Evolutionary conservation across 345 rosid genomes (phyloP), one percentile per base, ranked within the genome.

Genomic region (Brassica carinata): DNA sequence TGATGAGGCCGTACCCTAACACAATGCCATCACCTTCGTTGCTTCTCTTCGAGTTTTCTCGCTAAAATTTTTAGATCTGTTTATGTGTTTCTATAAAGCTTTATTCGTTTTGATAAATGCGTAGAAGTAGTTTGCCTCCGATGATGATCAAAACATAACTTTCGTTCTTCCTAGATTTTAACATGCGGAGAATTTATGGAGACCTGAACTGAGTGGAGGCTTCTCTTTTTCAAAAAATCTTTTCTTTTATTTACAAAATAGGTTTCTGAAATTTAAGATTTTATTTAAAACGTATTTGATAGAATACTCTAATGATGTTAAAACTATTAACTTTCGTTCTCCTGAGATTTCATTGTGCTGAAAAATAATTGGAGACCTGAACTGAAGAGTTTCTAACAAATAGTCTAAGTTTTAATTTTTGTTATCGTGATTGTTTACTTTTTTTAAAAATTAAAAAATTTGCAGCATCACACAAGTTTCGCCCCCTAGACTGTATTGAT

Each of bases 311-410:
- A 8, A 59, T 79, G 82, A 79, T 79, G 82, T 73, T 51, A 69
- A 43, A 83, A 80, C 89, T 59, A 51, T 51, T 51, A 51, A 51
- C 58, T 83, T 85, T 87, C 84, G 79, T 87, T 86, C 92, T 89
- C 83, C 89, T 79, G 92, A 87, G 87, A 67, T 67, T 72, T 15
- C 8, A 10, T 27, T 31, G 29, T 87, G 87, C 86, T 80, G 87
- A 85, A 51, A 51, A 51, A 51, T 51, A 51, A 51, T 7, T 83
- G 86, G 86, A 85, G 87, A 86, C 86, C 86, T 87, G 87, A 87
- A 74, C 88, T 87, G 85, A 84, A 81, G 89, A 64, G 58, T 51
- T 51, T 51, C 18, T 51, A 48, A 14, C 58, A 14, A 14, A 51
- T 23, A 23, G 26, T 14, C 18, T 5, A 51, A 14, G 57, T 5